Base-by-base conservation (phyloP, 139 green algal genomes). In the Volvox africanus region DNA sequence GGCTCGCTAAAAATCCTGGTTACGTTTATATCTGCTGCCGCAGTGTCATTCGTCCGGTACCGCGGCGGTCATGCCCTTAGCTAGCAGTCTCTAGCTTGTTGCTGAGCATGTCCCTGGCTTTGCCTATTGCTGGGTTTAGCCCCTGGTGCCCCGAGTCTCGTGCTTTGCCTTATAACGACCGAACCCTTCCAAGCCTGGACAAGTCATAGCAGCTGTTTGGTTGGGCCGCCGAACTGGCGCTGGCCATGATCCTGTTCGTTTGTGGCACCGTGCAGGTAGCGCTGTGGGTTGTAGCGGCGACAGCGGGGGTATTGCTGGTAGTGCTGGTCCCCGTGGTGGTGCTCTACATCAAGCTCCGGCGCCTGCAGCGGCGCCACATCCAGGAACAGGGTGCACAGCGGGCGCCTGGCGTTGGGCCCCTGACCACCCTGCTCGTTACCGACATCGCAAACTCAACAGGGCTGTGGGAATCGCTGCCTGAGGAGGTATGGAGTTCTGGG, bases 391-490 rank as follows among this genome's bases (percentile, higher is more conserved):
- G 85, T 71, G 85, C 85, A 13, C 36, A 82, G 85, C 16, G 28
- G 68, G 85, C 85, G 1, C 85, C 85, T 19, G 85, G 85, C 69
- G 85, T 89, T 37, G 85, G 85, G 9, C 85, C 85, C 9, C n/a
- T 61, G 6, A 89, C 85, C 69, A 89, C 85, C 18, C 69, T 89
- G 26, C 44, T 71, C 69, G 32, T 89, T n/a, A 89, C 85, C 17
- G 85, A 89, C 85, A 89, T 89, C 22, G 69, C 85, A 37, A 89
- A 89, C 83, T 87, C 71, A 33, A 93, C 90, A 1, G 71, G 44
- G 28, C 82, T 93, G 35, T 93, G 76, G 82, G 90, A 93, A 77
- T 62, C 61, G 28, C 61, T 93, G 26, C 83, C 90, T 11, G 61
- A 88, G 44, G 90, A 90, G 83, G 82, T 89, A 50, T 12, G 83